Percentiles rank a stretch among this genome's conserved stretches.
Conservation (phyloP, 2,329 filamentous ascomycete genomes). For the Elsinoe ampelina region DNA sequence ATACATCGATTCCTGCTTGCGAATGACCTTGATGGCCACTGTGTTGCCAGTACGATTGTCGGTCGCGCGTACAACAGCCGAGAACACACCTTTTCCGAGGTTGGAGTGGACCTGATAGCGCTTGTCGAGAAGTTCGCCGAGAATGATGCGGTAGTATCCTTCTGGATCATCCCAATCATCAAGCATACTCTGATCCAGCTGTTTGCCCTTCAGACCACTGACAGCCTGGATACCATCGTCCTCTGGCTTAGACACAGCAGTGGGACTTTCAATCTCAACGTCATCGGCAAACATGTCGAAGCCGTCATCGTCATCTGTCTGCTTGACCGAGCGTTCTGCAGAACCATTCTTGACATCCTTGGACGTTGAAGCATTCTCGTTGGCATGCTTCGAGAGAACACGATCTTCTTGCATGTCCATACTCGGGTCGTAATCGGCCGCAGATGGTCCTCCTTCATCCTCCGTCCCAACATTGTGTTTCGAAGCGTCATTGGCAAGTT, state of each 20-base stretch:
- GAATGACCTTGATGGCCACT: conserved; percentile 95
- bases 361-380: background rate
- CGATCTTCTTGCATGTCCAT: conserved; percentile 81
- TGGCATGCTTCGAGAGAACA: conserved; percentile 25
- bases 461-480: conserved; percentile 25
- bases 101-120: conserved; percentile 83
- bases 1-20: conserved; percentile 86
- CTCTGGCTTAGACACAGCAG: conserved; percentile 28
- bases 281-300: conserved; percentile 57
- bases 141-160: conserved; percentile 91
- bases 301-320: conserved; percentile 27
- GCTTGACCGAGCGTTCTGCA: conserved; percentile 6
- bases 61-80: conserved; percentile 80
- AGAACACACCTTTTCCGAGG: conserved; percentile 91
- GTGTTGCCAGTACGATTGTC: conserved; percentile 58
- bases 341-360: background rate
- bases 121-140: conserved; percentile 79
- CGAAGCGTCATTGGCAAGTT: conserved; percentile 28
- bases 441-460: conserved; percentile 70
- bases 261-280: conserved; percentile 68
- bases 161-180: conserved; percentile 92
- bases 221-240: conserved; percentile 33
- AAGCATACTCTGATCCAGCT: conserved; percentile 63
- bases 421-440: conserved; percentile 84
- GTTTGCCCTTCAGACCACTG: conserved; percentile 44